A percentile compares a stretch with the other conserved stretches of the same genome.
Conservation (phyloP, 1,284 basidiomycete species). For the Pholiota adiposa region DNA sequence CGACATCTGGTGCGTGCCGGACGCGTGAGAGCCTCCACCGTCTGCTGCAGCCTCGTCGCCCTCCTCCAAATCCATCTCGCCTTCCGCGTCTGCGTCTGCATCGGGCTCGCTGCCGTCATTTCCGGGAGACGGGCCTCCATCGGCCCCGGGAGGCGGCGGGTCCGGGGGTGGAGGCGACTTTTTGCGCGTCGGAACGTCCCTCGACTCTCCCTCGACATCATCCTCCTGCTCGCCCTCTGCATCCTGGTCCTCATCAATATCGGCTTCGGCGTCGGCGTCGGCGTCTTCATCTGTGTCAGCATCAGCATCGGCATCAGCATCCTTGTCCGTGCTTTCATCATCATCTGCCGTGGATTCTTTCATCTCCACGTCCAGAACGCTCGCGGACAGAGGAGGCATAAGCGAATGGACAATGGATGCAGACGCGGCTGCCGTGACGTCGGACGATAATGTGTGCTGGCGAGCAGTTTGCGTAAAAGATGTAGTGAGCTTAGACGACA, state of each 20-base stretch:
- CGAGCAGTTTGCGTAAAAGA: not conserved
- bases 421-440: not conserved
- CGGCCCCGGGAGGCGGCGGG: conserved; percentile 19
- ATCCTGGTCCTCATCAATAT: conserved; percentile 9
- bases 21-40: not conserved
- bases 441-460: not conserved
- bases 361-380: not conserved
- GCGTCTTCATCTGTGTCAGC: conserved; percentile 3
- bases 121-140: conserved; percentile 11
- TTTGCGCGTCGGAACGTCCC: conserved; percentile 14
- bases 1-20: not conserved
- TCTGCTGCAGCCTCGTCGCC: conserved; percentile 13
- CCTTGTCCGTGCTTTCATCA: not conserved
- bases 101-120: conserved; percentile 29
- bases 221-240: conserved; percentile 19
- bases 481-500: not conserved
- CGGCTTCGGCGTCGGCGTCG: conserved; percentile 7
- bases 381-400: not conserved
- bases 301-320: not conserved
- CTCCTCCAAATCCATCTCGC: conserved; percentile 33
- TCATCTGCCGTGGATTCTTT: not conserved
- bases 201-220: conserved; percentile 16
- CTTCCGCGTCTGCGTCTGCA: conserved; percentile 36
- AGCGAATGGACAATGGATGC: not conserved
- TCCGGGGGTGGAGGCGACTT: conserved; percentile 25